Percentiles rank a stretch among this genome's conserved stretches.
Conservation (phyloP, 495 filamentous ascomycete species). For the Penicillium goetzii region DNA sequence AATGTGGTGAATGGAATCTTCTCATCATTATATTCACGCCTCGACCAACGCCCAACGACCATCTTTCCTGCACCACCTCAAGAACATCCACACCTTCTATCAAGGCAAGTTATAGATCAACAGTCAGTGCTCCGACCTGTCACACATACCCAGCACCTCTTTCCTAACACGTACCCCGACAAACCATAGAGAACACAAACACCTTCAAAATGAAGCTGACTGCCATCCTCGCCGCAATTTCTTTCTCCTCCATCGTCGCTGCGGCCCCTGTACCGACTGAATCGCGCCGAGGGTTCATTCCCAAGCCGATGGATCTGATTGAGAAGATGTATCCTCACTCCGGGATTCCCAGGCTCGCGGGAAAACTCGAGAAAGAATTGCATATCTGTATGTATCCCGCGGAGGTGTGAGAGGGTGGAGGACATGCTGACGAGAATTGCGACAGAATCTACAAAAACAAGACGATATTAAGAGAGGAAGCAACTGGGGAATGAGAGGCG, state of each 20-base stretch:
- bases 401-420: neutral
- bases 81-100: neutral
- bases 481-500: no score
- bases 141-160: neutral
- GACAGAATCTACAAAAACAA: neutral
- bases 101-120: neutral
- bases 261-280: slow-evolving; percentile 17
- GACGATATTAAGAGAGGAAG: neutral
- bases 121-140: neutral
- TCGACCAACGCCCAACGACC: neutral
- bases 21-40: neutral
- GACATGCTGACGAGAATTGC: neutral
- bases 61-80: neutral
- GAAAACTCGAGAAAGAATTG: slow-evolving; percentile 18
- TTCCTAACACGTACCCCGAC: neutral
- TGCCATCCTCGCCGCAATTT: slow-evolving; percentile 21
- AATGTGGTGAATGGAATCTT: neutral
- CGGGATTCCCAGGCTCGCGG: slow-evolving; percentile 20
- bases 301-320: slow-evolving; percentile 19
- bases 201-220: slow-evolving; percentile 22
- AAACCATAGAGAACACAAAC: neutral
- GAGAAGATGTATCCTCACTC: slow-evolving; percentile 25
- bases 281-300: slow-evolving; percentile 17
- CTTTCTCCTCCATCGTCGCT: slow-evolving; percentile 17
- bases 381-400: slow-evolving; percentile 19